Evolutionary conservation across 768 basidiomycete genomes (phyloP).

Genomic region (Fomitopsis pulvina): DNA sequence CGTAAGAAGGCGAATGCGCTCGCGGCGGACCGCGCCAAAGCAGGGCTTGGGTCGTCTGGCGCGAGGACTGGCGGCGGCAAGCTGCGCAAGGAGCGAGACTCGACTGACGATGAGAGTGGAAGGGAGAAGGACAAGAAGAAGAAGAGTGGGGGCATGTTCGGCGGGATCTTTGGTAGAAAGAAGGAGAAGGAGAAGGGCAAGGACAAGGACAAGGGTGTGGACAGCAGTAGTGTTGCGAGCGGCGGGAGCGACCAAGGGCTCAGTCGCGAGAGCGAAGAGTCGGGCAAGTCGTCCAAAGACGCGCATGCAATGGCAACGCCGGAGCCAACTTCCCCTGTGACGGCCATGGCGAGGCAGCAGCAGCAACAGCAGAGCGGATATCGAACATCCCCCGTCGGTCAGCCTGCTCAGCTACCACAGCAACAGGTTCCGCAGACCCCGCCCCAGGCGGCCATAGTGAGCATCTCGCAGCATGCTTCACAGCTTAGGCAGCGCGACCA

Average conservation of each 20-base stretch:
- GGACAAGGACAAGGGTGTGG: slow-evolving; percentile 56
- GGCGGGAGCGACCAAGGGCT: slow-evolving; percentile 29
- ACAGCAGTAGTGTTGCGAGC: slow-evolving; percentile 45
- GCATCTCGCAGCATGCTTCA: slow-evolving; percentile 54
- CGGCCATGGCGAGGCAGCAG: slow-evolving; percentile 47
- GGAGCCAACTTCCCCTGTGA: slow-evolving; percentile 42
- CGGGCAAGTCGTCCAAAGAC: slow-evolving; percentile 44
- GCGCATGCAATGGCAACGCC: slow-evolving; percentile 22
- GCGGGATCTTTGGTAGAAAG: slow-evolving; percentile 67
- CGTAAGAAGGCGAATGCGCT: slow-evolving; percentile 38
- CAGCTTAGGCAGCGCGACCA: slow-evolving; percentile 83
- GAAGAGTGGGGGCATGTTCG: slow-evolving; percentile 69
- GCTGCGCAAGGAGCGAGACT: slow-evolving; percentile 39
- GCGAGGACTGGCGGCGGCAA: slow-evolving; percentile 21
- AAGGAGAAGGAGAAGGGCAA: slow-evolving; percentile 69
- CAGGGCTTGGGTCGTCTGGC: slow-evolving; percentile 2
- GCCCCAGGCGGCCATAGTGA: slow-evolving; percentile 27
- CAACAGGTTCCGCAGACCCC: slow-evolving; percentile 7
- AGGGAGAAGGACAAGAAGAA: slow-evolving; percentile 52
- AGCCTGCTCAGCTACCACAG: slow-evolving; percentile 17
- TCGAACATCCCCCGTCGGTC: slow-evolving; percentile 4
- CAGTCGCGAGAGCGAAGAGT: slow-evolving; percentile 53
- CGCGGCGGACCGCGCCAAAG: slow-evolving; percentile 6
- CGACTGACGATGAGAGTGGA: slow-evolving; percentile 33
- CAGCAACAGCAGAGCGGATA: slow-evolving; percentile 35